Evolutionary conservation across 2,329 filamentous ascomycete species (phyloP), one percentile per base, ranked within the genome.

Genomic region (Aotearoamyces nothofagi): DNA sequence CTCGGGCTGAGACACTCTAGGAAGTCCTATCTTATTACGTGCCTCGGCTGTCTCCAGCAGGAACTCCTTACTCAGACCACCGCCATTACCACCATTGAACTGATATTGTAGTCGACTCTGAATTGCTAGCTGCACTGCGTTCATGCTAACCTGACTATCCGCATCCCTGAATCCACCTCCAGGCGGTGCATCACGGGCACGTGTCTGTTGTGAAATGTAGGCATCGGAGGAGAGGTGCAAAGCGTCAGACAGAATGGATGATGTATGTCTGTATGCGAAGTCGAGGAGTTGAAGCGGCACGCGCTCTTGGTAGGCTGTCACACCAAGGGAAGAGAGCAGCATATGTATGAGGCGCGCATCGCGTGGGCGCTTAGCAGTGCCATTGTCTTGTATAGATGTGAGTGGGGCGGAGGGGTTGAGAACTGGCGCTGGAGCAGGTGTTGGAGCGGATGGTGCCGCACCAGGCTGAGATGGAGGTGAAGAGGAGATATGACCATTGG

Each of bases 181-280:
- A 9, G 43, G 39, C 2, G 47, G 45, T 12, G 43, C 45, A 37
- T 50, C 49, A 22, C 41, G 33, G 2, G 49, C 46, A 14, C 49
- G 44, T 5, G 41, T 46, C 32, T 46, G 42, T 26, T 51, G 47
- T 9, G 47, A 50, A 12, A 68, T 60, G 55, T 80, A 78, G 5
- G 76, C 76, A 50, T 82, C 77, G 5, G 69, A 65, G 5, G 66
- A 63, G 15, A 81, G 66, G 44, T 79, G 74, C 10, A 81, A 55
- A 5, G 72, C 75, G 55, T 84, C 78, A 39, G 60, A 70, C 12
- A 86, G 69, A 19, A 86, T 63, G 33, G 69, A 66, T 2, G 71
- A 72, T 7, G 77, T 81, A 61, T 84, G 80, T 20, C 81, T 73
- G 63, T 90, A 90, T 27, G 81, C 78, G 48, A 87, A 87, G 57